Percentiles rank a stretch among this genome's conserved stretches.
phyloP scores from a whole-genome alignment of 1,139 yeast genomes.

The Saccharomyces hybrid region DNA sequence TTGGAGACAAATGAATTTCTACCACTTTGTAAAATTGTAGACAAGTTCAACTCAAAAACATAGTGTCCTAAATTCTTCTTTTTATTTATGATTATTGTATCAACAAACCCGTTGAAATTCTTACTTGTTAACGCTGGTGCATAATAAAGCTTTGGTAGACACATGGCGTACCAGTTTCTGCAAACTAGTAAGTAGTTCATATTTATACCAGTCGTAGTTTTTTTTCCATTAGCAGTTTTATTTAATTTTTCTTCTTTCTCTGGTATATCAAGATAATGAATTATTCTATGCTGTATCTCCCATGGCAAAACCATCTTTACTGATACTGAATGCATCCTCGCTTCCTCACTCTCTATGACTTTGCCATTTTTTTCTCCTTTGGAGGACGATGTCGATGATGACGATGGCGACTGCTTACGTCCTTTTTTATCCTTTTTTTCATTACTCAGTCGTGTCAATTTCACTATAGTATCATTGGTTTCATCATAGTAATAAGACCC shows the following conservation, averaged over 20 bases:
- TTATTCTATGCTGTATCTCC: slow-evolving; percentile 52
- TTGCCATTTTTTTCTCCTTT: not conserved
- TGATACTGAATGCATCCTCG: not conserved
- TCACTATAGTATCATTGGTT: slow-evolving; percentile 4
- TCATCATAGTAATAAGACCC: slow-evolving; percentile 13
- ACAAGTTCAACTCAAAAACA: slow-evolving; percentile 56
- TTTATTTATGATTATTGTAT: slow-evolving; percentile 44
- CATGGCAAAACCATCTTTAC: slow-evolving; percentile 28
- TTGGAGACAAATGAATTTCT: slow-evolving; percentile 86
- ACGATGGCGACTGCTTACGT: not conserved
- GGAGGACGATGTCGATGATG: not conserved
- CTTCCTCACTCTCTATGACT: not conserved
- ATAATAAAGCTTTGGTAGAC: slow-evolving; percentile 56
- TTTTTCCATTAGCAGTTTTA: not conserved
- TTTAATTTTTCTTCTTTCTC: not conserved
- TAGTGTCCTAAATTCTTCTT: slow-evolving; percentile 33
- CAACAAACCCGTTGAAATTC: slow-evolving; percentile 69
- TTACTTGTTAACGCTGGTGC: slow-evolving; percentile 55
- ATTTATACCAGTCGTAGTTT: slow-evolving; percentile 30
- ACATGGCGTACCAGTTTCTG: slow-evolving; percentile 50
- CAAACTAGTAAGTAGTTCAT: slow-evolving; percentile 54
- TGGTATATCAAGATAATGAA: slow-evolving; percentile 34
- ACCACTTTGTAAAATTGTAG: slow-evolving; percentile 83
- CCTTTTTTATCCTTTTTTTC: not conserved
- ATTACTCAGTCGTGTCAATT: not conserved